A percentile compares a stretch with the other conserved stretches of the same genome.
These are phyloP conservation scores for Chaetothyriales sp. DNA, from an alignment of 2,329 filamentous ascomycete genomes.

Conservation along the genomic window DNA sequence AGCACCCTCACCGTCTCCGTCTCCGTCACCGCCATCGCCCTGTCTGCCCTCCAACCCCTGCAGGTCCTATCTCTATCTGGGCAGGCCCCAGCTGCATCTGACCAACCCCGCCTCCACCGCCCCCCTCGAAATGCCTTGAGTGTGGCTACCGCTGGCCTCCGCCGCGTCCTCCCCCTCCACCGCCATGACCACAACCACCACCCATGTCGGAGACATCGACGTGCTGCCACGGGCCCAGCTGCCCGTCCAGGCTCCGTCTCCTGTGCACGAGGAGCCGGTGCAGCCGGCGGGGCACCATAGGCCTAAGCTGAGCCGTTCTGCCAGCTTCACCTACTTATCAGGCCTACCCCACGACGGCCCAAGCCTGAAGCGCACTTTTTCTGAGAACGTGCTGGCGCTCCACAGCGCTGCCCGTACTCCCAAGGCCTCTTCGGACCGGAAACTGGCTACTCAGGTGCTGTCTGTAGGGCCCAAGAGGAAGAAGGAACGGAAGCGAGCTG, in stretches of 20 bases:
- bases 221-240: not conserved
- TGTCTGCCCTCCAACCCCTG: not conserved
- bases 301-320: slow-evolving; percentile 35
- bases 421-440: slow-evolving; percentile 10
- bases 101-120: no score
- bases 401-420: slow-evolving; percentile 19
- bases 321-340: slow-evolving; percentile 44
- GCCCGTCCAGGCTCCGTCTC: slow-evolving; percentile 9
- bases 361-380: slow-evolving; percentile 35
- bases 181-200: not conserved
- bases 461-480: slow-evolving; percentile 14
- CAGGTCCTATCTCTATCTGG: not conserved
- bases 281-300: slow-evolving; percentile 1
- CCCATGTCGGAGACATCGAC: not conserved
- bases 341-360: slow-evolving; percentile 23
- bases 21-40: not conserved
- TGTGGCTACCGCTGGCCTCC: not conserved
- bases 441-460: slow-evolving; percentile 4
- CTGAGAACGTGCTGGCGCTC: slow-evolving; percentile 32
- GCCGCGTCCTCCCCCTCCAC: not conserved
- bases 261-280: slow-evolving; percentile 2
- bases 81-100: no score
- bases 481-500: slow-evolving; percentile 19
- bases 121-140: not conserved
- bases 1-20: not conserved